Conservation (phyloP, 2,329 filamentous ascomycete species). For the Cytospora piceicola region DNA sequence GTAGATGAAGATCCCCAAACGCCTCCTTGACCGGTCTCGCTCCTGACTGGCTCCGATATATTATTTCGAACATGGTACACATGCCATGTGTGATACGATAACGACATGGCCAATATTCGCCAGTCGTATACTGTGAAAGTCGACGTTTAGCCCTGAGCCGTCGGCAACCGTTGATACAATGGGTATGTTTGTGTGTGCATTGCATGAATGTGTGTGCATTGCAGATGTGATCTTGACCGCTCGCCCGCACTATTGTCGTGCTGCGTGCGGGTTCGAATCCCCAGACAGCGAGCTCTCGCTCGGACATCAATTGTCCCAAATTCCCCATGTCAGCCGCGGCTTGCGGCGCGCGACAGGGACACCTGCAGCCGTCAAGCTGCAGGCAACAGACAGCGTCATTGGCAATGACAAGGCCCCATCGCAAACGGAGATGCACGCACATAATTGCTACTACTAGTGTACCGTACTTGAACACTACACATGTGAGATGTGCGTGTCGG, state of each 20-base stretch:
- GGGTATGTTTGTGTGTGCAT: constrained; percentile 2
- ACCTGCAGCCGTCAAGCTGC: constrained; percentile 17
- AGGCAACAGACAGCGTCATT: constrained; percentile 9
- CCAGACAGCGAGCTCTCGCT: neutral
- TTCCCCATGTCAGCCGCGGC: constrained; percentile 6
- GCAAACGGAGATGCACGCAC: neutral
- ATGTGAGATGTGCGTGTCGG: constrained; percentile 17
- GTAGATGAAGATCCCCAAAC: constrained; percentile 16
- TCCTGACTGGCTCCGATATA: constrained; percentile 18
- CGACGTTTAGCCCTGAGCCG: constrained; percentile 2
- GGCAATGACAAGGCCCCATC: neutral
- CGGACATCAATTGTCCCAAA: neutral
- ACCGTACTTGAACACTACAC: neutral
- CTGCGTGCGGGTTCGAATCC: neutral
- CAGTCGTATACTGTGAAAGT: constrained; percentile 10
- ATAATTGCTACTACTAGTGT: neutral
- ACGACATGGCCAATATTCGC: constrained; percentile 1
- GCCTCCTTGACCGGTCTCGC: constrained; percentile 2
- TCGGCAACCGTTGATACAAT: constrained; percentile 1
- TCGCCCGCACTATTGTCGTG: constrained; percentile 14
- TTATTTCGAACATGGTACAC: constrained; percentile 17
- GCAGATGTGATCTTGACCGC: constrained; percentile 10
- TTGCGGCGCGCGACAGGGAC: constrained; percentile 13
- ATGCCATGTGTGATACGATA: neutral
- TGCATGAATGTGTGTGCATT: constrained; percentile 5